Evolutionary conservation across 805 yeast genomes (phyloP).

Genomic region (Candida xyloterini): DNA sequence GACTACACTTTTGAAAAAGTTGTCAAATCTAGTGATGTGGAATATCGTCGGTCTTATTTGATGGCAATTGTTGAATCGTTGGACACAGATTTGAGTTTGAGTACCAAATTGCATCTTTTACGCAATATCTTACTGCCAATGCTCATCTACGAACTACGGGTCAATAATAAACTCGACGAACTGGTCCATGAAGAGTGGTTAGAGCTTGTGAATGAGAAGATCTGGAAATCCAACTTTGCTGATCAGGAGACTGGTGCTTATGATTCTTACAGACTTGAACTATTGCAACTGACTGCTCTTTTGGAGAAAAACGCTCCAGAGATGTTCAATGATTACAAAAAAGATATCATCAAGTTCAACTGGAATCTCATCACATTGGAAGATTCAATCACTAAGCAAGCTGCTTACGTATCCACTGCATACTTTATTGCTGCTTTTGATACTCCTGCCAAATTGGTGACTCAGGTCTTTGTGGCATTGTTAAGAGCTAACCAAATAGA

Average conservation of each 20-base stretch:
- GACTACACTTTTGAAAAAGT: constrained; percentile 56
- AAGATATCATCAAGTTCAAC: constrained; percentile 86
- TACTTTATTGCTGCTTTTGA: constrained; percentile 84
- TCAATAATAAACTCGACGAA: constrained; percentile 35
- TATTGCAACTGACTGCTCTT: constrained; percentile 77
- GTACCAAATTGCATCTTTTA: constrained; percentile 59
- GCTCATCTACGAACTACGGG: constrained; percentile 57
- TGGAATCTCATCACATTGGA: constrained; percentile 92
- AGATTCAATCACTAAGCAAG: constrained; percentile 84
- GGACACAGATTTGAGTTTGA: constrained; percentile 41
- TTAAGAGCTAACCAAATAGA: constrained; percentile 83
- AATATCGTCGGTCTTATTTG: constrained; percentile 49
- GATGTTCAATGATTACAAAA: constrained; percentile 57
- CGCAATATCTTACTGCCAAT: constrained; percentile 64
- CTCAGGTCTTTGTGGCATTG: constrained; percentile 89
- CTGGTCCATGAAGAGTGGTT: constrained; percentile 50
- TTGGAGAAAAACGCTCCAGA: constrained; percentile 67
- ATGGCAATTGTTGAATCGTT: constrained; percentile 48
- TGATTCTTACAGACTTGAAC: constrained; percentile 72
- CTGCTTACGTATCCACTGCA: constrained; percentile 86
- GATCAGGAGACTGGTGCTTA: constrained; percentile 61
- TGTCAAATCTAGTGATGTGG: constrained; percentile 48
- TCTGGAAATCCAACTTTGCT: constrained; percentile 69
- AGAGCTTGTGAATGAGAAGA: constrained; percentile 50
- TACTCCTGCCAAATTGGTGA: constrained; percentile 82